Evolutionary conservation across 768 basidiomycete genomes (phyloP).

Genomic region (Boletus reticuloceps): DNA sequence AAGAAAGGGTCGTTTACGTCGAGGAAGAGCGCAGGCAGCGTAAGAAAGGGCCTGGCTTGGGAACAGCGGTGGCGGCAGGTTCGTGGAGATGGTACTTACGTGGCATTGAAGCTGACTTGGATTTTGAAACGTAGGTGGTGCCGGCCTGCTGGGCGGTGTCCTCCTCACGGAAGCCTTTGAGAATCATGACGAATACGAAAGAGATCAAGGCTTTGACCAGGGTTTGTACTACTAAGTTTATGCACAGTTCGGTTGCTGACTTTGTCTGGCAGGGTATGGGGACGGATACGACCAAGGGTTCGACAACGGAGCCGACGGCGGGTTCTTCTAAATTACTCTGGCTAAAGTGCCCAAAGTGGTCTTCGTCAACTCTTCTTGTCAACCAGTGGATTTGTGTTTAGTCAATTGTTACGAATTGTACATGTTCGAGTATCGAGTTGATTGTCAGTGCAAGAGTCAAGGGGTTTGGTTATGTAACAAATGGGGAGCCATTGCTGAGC

Average conservation of each 20-base stretch:
- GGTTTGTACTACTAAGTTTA: slow-evolving; percentile 25
- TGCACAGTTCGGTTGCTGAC: slow-evolving; percentile 3
- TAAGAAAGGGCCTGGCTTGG: slow-evolving; percentile 51
- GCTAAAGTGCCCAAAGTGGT: not conserved
- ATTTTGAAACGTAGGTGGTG: slow-evolving; percentile 43
- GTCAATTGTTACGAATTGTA: not conserved
- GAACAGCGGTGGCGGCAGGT: slow-evolving; percentile 48
- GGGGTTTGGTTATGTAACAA: too few species aligned
- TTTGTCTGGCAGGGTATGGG: slow-evolving; percentile 21
- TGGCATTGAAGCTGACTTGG: not conserved
- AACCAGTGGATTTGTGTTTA: slow-evolving; percentile 16
- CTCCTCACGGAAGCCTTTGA: slow-evolving; percentile 54
- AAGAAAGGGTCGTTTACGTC: slow-evolving; percentile 33
- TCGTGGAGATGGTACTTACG: slow-evolving; percentile 11
- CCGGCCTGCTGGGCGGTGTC: slow-evolving; percentile 62
- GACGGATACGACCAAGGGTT: not conserved
- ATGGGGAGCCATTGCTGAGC: too few species aligned
- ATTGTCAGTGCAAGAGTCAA: too few species aligned
- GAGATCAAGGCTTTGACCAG: slow-evolving; percentile 33
- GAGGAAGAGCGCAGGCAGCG: slow-evolving; percentile 39
- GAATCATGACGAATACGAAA: slow-evolving; percentile 34
- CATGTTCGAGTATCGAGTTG: not conserved
- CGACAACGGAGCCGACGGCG: not conserved
- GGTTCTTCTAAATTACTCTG: slow-evolving; percentile 6
- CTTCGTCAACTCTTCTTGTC: not conserved